These are phyloP conservation scores for Fraxinus xanthoxyloides DNA, from an alignment of 305 asterid genomes.

Conservation along the genomic window DNA sequence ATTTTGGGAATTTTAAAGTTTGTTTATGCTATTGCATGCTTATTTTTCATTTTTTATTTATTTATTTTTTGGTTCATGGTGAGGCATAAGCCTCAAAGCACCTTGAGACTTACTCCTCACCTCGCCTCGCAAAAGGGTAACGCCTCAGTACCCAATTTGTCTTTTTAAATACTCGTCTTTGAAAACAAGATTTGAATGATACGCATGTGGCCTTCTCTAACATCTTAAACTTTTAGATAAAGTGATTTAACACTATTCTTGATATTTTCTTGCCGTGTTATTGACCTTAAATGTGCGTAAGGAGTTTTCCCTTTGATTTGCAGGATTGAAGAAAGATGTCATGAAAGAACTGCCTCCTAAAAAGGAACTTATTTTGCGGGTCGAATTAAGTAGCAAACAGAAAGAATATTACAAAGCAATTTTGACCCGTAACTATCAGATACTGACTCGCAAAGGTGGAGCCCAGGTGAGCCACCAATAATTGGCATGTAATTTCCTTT, in stretches of 20 bases:
- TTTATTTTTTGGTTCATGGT: background rate
- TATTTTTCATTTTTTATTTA: background rate
- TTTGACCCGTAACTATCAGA: constrained; percentile 91
- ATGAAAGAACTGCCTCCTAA: constrained; percentile 94
- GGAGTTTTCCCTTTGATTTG: constrained; percentile 24
- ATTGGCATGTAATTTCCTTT: constrained; percentile 21
- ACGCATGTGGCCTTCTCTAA: background rate
- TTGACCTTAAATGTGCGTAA: background rate
- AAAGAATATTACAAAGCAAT: constrained; percentile 96
- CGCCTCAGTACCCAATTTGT: background rate
- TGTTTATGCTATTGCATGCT: background rate
- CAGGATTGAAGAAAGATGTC: constrained; percentile 98
- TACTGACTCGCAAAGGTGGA: constrained; percentile 95
- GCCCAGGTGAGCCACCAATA: constrained; percentile 63
- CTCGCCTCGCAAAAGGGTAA: background rate
- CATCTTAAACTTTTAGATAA: background rate
- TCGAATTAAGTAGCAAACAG: constrained; percentile 90
- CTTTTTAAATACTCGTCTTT: background rate
- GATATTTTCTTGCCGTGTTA: constrained; percentile 17
- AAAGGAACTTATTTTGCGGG: constrained; percentile 91
- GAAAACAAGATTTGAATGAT: background rate
- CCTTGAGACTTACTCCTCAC: background rate
- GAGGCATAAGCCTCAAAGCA: background rate
- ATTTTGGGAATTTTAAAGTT: background rate
- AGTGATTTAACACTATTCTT: background rate